Percentiles rank a stretch among this genome's conserved stretches.
Conservation (phyloP, 2,329 filamentous ascomycete genomes). For the Diaporthe eres region DNA sequence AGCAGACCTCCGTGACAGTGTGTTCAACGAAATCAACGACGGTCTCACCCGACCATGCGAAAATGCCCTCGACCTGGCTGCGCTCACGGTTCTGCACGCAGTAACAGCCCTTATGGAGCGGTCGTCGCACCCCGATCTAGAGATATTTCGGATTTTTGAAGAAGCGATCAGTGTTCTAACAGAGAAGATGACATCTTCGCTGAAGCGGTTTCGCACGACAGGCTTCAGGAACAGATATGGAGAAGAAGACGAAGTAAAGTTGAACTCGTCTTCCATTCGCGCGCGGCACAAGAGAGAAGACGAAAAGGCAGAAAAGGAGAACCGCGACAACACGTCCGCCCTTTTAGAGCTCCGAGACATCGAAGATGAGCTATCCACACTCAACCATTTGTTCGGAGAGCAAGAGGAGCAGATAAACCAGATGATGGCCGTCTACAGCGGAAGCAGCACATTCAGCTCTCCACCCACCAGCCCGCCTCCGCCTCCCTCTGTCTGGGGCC, state of each 20-base stretch:
- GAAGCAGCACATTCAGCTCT: neutral
- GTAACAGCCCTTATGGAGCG: slow-evolving; percentile 70
- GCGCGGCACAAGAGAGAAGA: slow-evolving; percentile 57
- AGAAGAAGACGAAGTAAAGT: slow-evolving; percentile 55
- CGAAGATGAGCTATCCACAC: slow-evolving; percentile 34
- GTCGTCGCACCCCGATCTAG: slow-evolving; percentile 69
- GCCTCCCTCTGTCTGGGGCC: neutral
- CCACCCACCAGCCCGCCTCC: neutral
- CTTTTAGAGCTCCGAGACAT: slow-evolving; percentile 38
- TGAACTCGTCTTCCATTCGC: slow-evolving; percentile 56
- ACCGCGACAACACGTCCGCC: slow-evolving; percentile 30
- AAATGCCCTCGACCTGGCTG: slow-evolving; percentile 70
- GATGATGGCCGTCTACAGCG: slow-evolving; percentile 22
- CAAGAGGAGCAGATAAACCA: slow-evolving; percentile 16
- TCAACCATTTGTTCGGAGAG: slow-evolving; percentile 26
- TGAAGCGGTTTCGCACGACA: slow-evolving; percentile 70
- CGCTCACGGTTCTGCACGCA: slow-evolving; percentile 69
- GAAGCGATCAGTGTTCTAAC: slow-evolving; percentile 55
- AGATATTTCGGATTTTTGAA: slow-evolving; percentile 66
- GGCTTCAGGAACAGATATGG: slow-evolving; percentile 63
- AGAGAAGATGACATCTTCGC: slow-evolving; percentile 70
- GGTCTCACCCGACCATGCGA: slow-evolving; percentile 71
- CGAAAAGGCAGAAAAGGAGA: slow-evolving; percentile 34
- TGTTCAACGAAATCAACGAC: slow-evolving; percentile 76
- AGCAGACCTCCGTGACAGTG: slow-evolving; percentile 70